Conservation (phyloP, 768 basidiomycete species). For the Auriscalpium orientale region DNA sequence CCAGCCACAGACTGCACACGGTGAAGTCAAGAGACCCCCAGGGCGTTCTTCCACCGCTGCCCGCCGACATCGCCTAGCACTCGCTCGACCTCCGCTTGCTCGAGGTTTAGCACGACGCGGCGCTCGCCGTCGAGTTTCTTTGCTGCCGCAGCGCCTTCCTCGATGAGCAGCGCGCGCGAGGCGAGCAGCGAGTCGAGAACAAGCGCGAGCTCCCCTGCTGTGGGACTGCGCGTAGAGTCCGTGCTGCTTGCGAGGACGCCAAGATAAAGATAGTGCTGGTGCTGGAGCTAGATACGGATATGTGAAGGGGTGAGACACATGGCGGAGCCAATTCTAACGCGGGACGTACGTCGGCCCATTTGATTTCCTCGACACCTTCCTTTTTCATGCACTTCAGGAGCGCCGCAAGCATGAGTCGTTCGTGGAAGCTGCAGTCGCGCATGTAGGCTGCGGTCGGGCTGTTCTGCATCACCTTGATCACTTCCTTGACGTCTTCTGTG, state of each 20-base stretch:
- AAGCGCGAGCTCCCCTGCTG: slow-evolving; percentile 50
- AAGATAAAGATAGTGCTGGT: slow-evolving; percentile 69
- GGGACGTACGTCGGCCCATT: slow-evolving; percentile 65
- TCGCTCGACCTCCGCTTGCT: slow-evolving; percentile 77
- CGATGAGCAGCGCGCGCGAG: slow-evolving; percentile 68
- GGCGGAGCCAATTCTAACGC: not conserved
- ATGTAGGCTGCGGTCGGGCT: slow-evolving; percentile 84
- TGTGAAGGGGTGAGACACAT: not conserved
- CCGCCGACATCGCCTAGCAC: slow-evolving; percentile 80
- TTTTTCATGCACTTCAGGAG: slow-evolving; percentile 75
- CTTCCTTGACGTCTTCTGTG: slow-evolving; percentile 66
- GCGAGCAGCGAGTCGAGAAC: slow-evolving; percentile 74
- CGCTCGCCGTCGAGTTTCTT: slow-evolving; percentile 60
- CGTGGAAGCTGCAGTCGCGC: slow-evolving; percentile 77
- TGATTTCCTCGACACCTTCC: slow-evolving; percentile 82
- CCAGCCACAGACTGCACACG: not conserved
- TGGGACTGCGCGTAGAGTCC: slow-evolving; percentile 54
- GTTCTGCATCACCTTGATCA: slow-evolving; percentile 82
- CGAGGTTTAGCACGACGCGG: slow-evolving; percentile 74
- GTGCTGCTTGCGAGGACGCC: slow-evolving; percentile 50
- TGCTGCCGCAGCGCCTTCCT: slow-evolving; percentile 47
- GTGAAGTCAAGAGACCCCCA: slow-evolving; percentile 20
- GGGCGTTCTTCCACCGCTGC: slow-evolving; percentile 50
- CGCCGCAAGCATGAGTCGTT: slow-evolving; percentile 81
- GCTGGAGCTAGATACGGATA: slow-evolving; percentile 44